Conservation (phyloP, 1,284 basidiomycete species). For the Heterobasidion annosum region DNA sequence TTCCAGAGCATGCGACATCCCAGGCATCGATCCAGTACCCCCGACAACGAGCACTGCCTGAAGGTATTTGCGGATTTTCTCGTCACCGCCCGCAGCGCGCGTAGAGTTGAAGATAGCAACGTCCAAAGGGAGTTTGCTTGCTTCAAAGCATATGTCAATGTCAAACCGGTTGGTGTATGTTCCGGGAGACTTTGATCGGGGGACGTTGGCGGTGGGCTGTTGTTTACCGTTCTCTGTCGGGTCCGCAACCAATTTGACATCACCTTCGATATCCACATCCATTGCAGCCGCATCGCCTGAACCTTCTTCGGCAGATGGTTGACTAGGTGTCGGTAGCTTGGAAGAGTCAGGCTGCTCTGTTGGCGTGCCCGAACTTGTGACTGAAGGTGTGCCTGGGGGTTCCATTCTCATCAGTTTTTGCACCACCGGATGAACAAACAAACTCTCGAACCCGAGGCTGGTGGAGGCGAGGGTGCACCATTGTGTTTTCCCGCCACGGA, state of each 20-base stretch:
- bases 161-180: conserved; percentile 13
- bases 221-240: conserved; percentile 3
- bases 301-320: conserved; percentile 6
- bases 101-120: conserved; percentile 92
- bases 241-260: conserved; percentile 19
- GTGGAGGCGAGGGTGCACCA: neutral
- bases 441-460: neutral
- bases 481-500: neutral
- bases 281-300: conserved; percentile 26
- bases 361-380: conserved; percentile 6
- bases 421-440: neutral
- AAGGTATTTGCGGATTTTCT: conserved; percentile 85
- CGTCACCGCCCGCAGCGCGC: conserved; percentile 77
- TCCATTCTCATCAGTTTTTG: too few species aligned
- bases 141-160: conserved; percentile 78
- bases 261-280: conserved; percentile 45
- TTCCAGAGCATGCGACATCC: conserved; percentile 71
- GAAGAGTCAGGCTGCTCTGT: conserved; percentile 7
- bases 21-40: conserved; percentile 65
- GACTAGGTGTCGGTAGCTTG: conserved; percentile 9
- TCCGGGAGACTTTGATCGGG: conserved; percentile 7
- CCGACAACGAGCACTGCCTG: conserved; percentile 88
- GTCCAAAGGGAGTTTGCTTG: conserved; percentile 88
- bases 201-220: conserved; percentile 10
- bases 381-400: neutral